phyloP scores from a whole-genome alignment of 2,329 filamentous ascomycete species.

The Alternaria gaisen region DNA sequence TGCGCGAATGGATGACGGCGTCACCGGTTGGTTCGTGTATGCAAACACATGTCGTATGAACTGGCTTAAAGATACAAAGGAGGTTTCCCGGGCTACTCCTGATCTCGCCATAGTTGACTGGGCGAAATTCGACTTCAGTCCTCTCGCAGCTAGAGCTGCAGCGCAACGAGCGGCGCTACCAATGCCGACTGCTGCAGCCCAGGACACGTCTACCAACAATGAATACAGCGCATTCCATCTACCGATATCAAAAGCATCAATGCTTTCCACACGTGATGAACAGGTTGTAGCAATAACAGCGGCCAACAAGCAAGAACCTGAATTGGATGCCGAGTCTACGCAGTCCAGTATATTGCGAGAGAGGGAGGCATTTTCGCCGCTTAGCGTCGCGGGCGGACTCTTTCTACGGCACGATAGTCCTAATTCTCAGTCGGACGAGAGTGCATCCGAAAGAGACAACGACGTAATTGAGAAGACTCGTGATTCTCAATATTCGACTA shows the following conservation, averaged over 20 bases:
- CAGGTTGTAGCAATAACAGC: neutral
- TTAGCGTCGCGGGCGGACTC: neutral
- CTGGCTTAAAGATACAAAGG: constrained; percentile 7
- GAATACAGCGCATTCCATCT: neutral
- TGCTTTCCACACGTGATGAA: neutral
- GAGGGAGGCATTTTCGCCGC: neutral
- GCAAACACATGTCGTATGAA: constrained; percentile 10
- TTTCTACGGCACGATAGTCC: neutral
- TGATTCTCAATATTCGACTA: neutral
- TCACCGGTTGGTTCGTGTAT: constrained; percentile 14
- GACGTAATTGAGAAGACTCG: neutral
- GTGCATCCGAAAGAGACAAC: too few relatives aligned
- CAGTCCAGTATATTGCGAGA: neutral
- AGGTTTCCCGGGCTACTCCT: neutral
- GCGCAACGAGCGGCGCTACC: constrained; percentile 1
- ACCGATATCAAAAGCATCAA: neutral
- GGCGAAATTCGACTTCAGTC: constrained; percentile 11
- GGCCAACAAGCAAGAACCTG: neutral
- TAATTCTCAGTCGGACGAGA: neutral
- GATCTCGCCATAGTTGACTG: constrained; percentile 8
- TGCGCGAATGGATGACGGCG: constrained; percentile 1
- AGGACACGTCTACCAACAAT: neutral
- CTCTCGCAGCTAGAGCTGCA: neutral
- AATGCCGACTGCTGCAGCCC: neutral
- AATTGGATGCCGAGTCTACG: neutral